phyloP scores from a whole-genome alignment of 2,329 filamentous ascomycete genomes.

The Aspergillus ustus region DNA sequence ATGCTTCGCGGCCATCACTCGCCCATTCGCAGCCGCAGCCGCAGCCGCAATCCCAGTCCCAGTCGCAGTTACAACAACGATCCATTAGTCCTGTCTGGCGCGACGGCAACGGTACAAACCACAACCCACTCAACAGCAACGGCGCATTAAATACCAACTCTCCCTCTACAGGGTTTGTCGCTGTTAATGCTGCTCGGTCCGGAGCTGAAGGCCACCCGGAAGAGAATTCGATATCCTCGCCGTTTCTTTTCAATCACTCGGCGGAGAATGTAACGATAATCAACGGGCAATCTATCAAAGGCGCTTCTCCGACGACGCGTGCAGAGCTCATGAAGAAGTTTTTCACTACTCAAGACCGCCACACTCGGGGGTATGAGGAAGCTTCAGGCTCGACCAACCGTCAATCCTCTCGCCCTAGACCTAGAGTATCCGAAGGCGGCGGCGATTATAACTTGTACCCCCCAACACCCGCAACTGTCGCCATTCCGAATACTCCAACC shows the following conservation, averaged over 20 bases:
- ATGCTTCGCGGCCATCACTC: constrained; percentile 32
- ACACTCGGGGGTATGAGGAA: constrained; percentile 45
- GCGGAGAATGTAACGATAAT: constrained; percentile 54
- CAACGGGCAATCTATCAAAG: constrained; percentile 54
- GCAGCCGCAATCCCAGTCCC: neutral
- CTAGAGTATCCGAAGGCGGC: constrained; percentile 39
- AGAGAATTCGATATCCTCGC: constrained; percentile 38
- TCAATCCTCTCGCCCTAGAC: constrained; percentile 35
- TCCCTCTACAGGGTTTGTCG: constrained; percentile 59
- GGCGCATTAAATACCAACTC: constrained; percentile 45
- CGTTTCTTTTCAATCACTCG: constrained; percentile 47
- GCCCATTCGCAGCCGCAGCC: constrained; percentile 28
- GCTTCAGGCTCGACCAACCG: constrained; percentile 30
- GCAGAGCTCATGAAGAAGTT: constrained; percentile 68
- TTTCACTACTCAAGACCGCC: constrained; percentile 63
- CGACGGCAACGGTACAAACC: constrained; percentile 28
- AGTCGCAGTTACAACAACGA: neutral
- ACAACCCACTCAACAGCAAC: constrained; percentile 31
- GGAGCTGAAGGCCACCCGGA: constrained; percentile 39
- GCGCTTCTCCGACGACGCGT: constrained; percentile 60
- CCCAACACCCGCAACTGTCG: constrained; percentile 51
- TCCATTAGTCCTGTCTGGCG: constrained; percentile 42
- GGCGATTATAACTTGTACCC: constrained; percentile 47
- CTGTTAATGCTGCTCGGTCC: constrained; percentile 60
- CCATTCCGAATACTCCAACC: constrained; percentile 60